A percentile compares a stretch with the other conserved stretches of the same genome.
These are phyloP conservation scores for Schizochytrium sp. DNA, from an alignment of 108 stramenopile genomes.

Conservation along the genomic window DNA sequence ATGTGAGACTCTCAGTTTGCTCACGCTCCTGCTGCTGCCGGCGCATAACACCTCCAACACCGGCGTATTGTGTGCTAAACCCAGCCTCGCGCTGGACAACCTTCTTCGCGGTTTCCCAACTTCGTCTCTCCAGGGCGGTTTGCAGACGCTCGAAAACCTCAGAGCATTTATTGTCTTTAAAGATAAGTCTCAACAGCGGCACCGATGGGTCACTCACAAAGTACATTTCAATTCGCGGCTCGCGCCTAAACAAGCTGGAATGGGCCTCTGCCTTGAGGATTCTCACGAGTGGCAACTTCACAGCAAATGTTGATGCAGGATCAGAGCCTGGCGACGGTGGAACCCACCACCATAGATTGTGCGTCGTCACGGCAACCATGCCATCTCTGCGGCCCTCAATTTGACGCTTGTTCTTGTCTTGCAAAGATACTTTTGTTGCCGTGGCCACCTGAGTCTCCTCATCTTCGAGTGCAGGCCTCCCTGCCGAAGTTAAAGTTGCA, in stretches of 20 bases:
- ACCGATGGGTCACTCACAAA: constrained; percentile 50
- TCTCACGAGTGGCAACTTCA: constrained; percentile 21
- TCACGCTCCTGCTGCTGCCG: constrained; percentile 53
- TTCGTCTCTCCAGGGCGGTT: constrained; percentile 8
- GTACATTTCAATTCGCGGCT: constrained; percentile 39
- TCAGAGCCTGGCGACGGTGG: background rate
- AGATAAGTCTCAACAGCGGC: constrained; percentile 28
- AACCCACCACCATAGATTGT: constrained; percentile 55
- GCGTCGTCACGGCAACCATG: constrained; percentile 44
- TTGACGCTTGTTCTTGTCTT: background rate
- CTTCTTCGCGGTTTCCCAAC: constrained; percentile 3
- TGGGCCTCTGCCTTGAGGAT: constrained; percentile 54
- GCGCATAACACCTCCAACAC: constrained; percentile 42
- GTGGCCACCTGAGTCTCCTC: constrained; percentile 50
- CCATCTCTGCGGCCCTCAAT: background rate
- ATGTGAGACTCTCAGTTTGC: constrained; percentile 27
- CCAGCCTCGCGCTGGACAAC: constrained; percentile 47
- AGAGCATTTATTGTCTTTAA: background rate
- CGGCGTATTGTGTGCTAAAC: constrained; percentile 46
- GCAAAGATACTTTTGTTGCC: background rate
- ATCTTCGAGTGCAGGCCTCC: constrained; percentile 36
- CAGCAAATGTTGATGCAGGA: background rate
- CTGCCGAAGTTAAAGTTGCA: constrained; percentile 9
- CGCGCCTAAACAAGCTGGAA: constrained; percentile 14
- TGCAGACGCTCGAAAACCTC: constrained; percentile 52